Evolutionary conservation across 2,329 filamentous ascomycete species (phyloP).

Genomic region (Cladosporium sp.): DNA sequence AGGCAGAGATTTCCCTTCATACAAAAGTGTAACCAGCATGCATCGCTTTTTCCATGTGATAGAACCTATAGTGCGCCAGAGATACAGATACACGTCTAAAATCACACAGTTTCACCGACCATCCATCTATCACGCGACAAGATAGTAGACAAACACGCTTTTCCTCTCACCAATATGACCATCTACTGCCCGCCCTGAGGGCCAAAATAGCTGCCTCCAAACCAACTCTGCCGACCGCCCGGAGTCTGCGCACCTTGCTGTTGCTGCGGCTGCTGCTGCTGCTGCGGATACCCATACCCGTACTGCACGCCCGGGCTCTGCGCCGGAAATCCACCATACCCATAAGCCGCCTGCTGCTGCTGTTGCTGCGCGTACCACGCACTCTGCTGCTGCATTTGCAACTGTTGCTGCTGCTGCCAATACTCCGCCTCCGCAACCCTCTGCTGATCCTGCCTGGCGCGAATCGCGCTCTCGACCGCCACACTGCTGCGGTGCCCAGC

Average conservation of each 20-base stretch:
- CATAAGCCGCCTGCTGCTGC: slow-evolving; percentile 13
- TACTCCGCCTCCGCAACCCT: slow-evolving; percentile 31
- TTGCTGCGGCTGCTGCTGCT: slow-evolving; percentile 17
- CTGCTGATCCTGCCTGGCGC: slow-evolving; percentile 46
- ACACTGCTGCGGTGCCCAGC: slow-evolving; percentile 58
- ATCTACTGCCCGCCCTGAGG: no score
- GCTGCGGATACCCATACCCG: background rate
- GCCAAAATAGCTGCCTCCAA: slow-evolving; percentile 9
- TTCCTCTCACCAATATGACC: no score
- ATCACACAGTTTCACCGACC: no score
- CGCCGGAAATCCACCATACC: background rate
- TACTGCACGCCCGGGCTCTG: background rate
- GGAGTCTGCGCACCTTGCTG: slow-evolving; percentile 18
- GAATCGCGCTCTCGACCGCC: slow-evolving; percentile 65
- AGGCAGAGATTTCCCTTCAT: no score
- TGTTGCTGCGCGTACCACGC: slow-evolving; percentile 23
- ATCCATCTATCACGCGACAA: no score
- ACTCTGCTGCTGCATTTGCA: slow-evolving; percentile 22
- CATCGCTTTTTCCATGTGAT: no score
- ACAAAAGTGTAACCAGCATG: no score
- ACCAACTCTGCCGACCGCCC: slow-evolving; percentile 10
- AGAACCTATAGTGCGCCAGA: no score
- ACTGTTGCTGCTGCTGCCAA: slow-evolving; percentile 33
- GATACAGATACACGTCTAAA: no score
- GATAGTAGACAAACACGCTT: no score